Evolutionary conservation across 495 filamentous ascomycete genomes (phyloP).

Genomic region (Trichoderma erinaceum): DNA sequence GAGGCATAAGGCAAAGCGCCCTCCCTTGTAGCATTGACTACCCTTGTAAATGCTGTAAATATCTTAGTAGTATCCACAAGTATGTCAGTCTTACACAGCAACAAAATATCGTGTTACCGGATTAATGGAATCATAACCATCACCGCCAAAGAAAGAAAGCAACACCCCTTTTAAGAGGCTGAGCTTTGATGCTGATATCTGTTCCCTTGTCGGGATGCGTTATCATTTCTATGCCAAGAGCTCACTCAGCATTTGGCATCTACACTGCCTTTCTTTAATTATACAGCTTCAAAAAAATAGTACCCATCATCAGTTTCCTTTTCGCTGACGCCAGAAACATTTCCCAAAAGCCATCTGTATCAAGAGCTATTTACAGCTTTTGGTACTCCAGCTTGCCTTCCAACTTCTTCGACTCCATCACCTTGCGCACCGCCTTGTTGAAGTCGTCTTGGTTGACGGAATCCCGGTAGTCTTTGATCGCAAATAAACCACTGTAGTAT

Average conservation of each 20-base stretch:
- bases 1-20: not conserved
- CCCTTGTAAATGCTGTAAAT: not conserved
- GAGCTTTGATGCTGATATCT: not conserved
- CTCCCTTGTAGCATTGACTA: no score
- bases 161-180: not conserved
- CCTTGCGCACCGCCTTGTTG: constrained; percentile 96
- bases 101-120: not conserved
- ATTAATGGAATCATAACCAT: not conserved
- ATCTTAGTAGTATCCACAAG: not conserved
- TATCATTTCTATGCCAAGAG: constrained; percentile 6
- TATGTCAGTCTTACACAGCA: not conserved
- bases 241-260: constrained; percentile 9
- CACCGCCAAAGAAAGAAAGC: not conserved
- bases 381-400: constrained; percentile 97
- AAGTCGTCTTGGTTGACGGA: constrained; percentile 97
- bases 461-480: constrained; percentile 96
- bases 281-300: not conserved
- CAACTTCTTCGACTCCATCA: constrained; percentile 95
- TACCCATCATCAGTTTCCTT: not conserved
- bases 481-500: constrained; percentile 70
- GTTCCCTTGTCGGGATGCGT: not conserved
- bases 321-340: constrained; percentile 4
- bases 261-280: constrained; percentile 2
- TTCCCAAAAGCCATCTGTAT: not conserved
- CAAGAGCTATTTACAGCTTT: constrained; percentile 63